Base-by-base conservation (phyloP, 176 grass and related monocot species). In the Echinochloa phyllopogon region DNA sequence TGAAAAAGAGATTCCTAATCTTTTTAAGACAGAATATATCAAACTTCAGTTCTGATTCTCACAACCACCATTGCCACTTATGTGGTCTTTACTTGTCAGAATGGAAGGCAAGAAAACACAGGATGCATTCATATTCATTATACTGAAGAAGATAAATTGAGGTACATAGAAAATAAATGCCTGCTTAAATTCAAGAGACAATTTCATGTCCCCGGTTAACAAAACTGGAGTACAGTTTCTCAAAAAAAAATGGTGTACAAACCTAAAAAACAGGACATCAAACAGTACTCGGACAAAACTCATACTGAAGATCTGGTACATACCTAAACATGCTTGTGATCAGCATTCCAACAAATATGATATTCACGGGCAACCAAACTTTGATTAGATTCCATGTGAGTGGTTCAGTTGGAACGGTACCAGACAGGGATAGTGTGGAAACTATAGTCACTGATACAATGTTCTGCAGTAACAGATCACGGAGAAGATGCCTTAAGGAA, bases 291-390 rank as follows among this genome's bases (percentile, higher is more conserved):
- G 3, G 39, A 64, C 45, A 10, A 78, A 86, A 78, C 41, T 66
- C 61, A 55, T 23, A 8, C 15, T 66, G 52, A 71, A 66, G 52
- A 77, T 76, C 40, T 70, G 15, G 40, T 49, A 67, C 73, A 85
- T 94, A 94, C 96, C 96, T 98, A 74, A 98, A 95, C 93, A 98
- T 98, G 89, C 93, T 98, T 80, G 93, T 98, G 82, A 92, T 87
- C 52, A 98, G 91, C 93, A 98, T 98, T 72, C 89, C 96, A 60
- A 98, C 96, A 90, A 98, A 95, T 73, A 98, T 89, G 81, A 95
- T 68, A 83, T 98, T 98, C 66, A 95, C 96, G 12, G 96, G 96
- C 43, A 95, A 84, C 96, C 96, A 98, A 65, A 98, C 88, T 80
- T 90, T 94, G 49, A 98, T 89, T 77, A 98, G 71, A 65, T 88